Evolutionary conservation across 169 alveolate species (phyloP).

Genomic region (Plasmodium inui): DNA sequence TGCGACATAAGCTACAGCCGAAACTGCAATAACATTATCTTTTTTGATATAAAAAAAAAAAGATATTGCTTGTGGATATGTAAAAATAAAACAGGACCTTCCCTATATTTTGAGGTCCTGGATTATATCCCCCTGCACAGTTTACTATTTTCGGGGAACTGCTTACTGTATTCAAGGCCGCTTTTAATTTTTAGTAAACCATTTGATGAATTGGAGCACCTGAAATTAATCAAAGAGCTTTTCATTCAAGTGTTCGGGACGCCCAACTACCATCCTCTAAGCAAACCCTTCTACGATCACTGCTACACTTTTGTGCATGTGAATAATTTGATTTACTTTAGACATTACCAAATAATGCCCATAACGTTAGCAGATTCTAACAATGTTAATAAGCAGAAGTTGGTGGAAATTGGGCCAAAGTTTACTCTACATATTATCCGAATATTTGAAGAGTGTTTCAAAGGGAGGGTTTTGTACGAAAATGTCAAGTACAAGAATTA

Average conservation of each 20-base stretch:
- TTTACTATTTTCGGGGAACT: conserved; percentile 93
- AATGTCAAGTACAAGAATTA: conserved; percentile 36
- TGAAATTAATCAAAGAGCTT: conserved; percentile 80
- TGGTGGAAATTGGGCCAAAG: conserved; percentile 88
- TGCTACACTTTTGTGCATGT: conserved; percentile 91
- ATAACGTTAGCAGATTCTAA: conserved; percentile 81
- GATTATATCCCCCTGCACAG: conserved; percentile 81
- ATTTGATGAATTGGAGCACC: conserved; percentile 81
- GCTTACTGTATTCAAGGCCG: conserved; percentile 95
- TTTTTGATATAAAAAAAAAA: conserved; percentile 92
- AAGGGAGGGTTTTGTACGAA: conserved; percentile 57
- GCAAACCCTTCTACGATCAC: conserved; percentile 97
- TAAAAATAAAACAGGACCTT: conserved; percentile 97
- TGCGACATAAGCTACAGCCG: conserved; percentile 86
- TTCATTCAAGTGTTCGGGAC: conserved; percentile 89
- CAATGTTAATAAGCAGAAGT: conserved; percentile 87
- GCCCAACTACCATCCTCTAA: conserved; percentile 96
- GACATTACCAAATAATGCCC: conserved; percentile 93
- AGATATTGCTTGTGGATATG: conserved; percentile 95
- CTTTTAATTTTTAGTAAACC: conserved; percentile 93
- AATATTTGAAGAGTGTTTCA: conserved; percentile 67
- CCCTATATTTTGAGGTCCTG: conserved; percentile 92
- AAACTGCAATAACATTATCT: conserved; percentile 92
- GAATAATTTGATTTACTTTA: conserved; percentile 91
- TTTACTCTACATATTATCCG: conserved; percentile 63